Evolutionary conservation across 1,284 basidiomycete genomes (phyloP).

Genomic region (Schizophyllum amplum): DNA sequence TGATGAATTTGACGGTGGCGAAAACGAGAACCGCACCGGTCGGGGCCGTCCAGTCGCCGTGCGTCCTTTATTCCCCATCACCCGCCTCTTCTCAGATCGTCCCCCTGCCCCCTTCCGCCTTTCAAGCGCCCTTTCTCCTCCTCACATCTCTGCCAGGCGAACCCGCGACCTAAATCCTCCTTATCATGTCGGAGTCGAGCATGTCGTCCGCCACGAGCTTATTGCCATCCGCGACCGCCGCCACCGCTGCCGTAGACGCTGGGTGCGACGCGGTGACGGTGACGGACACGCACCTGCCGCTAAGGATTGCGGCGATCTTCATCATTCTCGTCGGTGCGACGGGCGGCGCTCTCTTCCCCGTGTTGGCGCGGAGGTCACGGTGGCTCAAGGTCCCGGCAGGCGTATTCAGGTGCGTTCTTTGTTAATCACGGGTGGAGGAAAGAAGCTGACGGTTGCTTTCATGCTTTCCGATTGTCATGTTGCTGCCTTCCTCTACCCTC

Average conservation of each 20-base stretch:
- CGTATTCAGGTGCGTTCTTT: constrained; percentile 68
- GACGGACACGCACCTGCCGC: constrained; percentile 16
- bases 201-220: too few species aligned
- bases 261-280: constrained; percentile 3
- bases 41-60: background rate
- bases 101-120: background rate
- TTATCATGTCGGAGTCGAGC: background rate
- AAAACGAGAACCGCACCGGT: background rate
- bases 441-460: background rate
- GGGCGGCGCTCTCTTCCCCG: constrained; percentile 74
- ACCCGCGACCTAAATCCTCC: background rate
- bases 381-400: constrained; percentile 54
- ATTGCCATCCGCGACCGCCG: background rate
- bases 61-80: background rate
- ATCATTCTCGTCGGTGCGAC: constrained; percentile 69
- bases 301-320: constrained; percentile 84
- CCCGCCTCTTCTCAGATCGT: background rate
- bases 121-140: background rate
- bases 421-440: background rate
- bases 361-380: constrained; percentile 56
- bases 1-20: background rate
- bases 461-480: background rate
- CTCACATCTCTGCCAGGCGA: too few species aligned
- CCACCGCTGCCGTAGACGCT: background rate
- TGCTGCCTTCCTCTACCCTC: background rate